Percentiles rank a stretch among this genome's conserved stretches.
These are phyloP conservation scores for Aspergillus unguis DNA, from an alignment of 2,329 filamentous ascomycete genomes.

Conservation along the genomic window DNA sequence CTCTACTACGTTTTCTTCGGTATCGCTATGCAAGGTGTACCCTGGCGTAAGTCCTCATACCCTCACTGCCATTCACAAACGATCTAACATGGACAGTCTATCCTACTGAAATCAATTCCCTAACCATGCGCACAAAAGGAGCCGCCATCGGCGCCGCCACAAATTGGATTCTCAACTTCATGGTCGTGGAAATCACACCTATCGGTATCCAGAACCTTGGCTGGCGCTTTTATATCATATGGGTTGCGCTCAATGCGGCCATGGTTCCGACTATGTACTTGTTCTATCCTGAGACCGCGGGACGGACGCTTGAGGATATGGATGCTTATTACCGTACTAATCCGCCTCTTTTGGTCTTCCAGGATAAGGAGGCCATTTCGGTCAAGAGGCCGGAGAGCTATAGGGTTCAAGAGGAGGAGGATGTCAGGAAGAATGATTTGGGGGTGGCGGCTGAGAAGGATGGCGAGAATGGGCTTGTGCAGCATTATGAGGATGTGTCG, in stretches of 20 bases:
- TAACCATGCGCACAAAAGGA: conserved; percentile 34
- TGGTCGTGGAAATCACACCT: conserved; percentile 34
- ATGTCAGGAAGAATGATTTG: conserved; percentile 3
- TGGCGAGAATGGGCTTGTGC: background rate
- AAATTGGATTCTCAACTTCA: conserved; percentile 34
- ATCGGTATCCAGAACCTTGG: conserved; percentile 30
- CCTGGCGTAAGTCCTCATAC: conserved; percentile 25
- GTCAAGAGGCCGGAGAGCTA: conserved; percentile 6
- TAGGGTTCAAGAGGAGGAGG: conserved; percentile 5
- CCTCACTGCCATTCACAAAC: background rate
- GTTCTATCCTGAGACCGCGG: conserved; percentile 33
- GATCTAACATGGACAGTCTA: conserved; percentile 18
- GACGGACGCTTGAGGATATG: conserved; percentile 31
- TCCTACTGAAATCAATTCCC: conserved; percentile 34
- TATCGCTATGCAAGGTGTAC: conserved; percentile 39
- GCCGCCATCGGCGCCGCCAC: conserved; percentile 30
- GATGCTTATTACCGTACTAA: conserved; percentile 30
- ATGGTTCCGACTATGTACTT: conserved; percentile 30
- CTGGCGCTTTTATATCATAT: conserved; percentile 32
- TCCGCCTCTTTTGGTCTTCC: conserved; percentile 6
- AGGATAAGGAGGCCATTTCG: conserved; percentile 6
- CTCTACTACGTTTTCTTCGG: conserved; percentile 41
- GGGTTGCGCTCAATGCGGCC: conserved; percentile 25
- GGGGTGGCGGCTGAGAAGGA: background rate
- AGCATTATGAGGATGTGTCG: background rate